Base-by-base conservation (phyloP, 257 asterid species). In the Lycium barbarum region DNA sequence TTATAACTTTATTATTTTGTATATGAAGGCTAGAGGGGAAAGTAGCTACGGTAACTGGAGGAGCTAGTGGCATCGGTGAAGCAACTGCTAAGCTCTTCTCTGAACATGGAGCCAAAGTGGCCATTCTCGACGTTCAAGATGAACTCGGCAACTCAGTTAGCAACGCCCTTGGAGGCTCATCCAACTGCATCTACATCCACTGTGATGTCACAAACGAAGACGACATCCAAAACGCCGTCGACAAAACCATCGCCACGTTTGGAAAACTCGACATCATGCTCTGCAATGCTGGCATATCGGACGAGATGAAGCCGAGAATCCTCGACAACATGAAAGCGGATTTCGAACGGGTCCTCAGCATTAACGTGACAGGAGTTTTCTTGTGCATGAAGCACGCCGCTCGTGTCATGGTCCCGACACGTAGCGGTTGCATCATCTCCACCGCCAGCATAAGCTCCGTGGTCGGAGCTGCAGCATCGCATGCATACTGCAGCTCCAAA, bases 241-340 rank as follows among this genome's bases (percentile, higher is more conserved):
- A 93, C 84, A 45, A 2, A 5, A 83, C 91, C 0, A 82, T 93
- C 12, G 12, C 86, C 5, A 83, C 87, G 33, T 91, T 72, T 7
- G 95, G 95, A 2, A 90, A 89, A 59, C 89, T 93, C 1, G 96
- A 93, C 88, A 92, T 92, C 59, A 88, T 93, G 90, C 84, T 90
- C 88, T 90, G 89, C 88, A 93, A 89, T 33, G 96, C 97, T 0
- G 96, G 95, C 6, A 89, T 85, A 3, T n/a, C 55, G 0, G 93
- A 86, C 1, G 13, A 38, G 0, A 85, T 26, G 83, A 84, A 80
- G 61, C 51, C 92, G 38, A 86, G 84, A 13, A 88, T 91, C 67
- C 55, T 72, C 2, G 91, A 90, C 51, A 67, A 22, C 63, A 76
- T 72, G 0, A 63, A 54, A 8, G 13, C 81, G 2, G 92, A 90